Conservation (phyloP, 352 stramenopile species). For the Plasmopara muralis region DNA sequence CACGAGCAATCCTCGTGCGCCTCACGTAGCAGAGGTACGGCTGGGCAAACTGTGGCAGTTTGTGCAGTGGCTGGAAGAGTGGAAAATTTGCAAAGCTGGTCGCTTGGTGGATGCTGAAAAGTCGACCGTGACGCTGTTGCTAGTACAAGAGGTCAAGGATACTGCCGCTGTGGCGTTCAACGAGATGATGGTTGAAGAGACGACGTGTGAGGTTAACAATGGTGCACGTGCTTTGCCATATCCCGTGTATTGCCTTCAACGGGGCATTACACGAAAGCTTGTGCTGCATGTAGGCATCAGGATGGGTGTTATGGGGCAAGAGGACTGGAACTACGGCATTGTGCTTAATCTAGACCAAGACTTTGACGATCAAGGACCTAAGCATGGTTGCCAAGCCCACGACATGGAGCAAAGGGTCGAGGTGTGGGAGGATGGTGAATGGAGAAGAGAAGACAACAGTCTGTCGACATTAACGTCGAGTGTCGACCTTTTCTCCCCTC, state of each 20-base stretch:
- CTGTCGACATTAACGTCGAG: too few relatives aligned
- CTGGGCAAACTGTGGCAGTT: slow-evolving; percentile 72
- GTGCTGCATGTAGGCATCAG: slow-evolving; percentile 43
- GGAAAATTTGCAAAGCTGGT: slow-evolving; percentile 63
- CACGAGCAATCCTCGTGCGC: slow-evolving; percentile 30
- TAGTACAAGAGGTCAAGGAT: too few relatives aligned
- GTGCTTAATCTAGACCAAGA: slow-evolving; percentile 28
- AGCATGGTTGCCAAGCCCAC: too few relatives aligned
- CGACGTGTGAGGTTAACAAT: slow-evolving; percentile 9
- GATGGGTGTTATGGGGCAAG: slow-evolving; percentile 6
- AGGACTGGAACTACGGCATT: slow-evolving; percentile 12
- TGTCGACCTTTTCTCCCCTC: too few relatives aligned
- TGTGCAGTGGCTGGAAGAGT: slow-evolving; percentile 65
- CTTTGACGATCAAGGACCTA: too few relatives aligned
- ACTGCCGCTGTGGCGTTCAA: too few relatives aligned
- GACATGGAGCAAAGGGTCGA: too few relatives aligned
- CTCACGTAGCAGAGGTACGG: slow-evolving; percentile 32
- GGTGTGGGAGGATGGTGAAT: too few relatives aligned
- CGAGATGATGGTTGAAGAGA: too few relatives aligned
- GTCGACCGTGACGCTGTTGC: too few relatives aligned
- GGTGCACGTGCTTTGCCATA: slow-evolving; percentile 35
- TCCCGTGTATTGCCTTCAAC: slow-evolving; percentile 46
- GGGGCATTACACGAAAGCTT: slow-evolving; percentile 26
- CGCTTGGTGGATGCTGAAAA: slow-evolving; percentile 45
- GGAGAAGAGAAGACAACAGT: too few relatives aligned